phyloP scores from a whole-genome alignment of 371 early-diverging fungal species.

The Rhizomucor miehei region DNA sequence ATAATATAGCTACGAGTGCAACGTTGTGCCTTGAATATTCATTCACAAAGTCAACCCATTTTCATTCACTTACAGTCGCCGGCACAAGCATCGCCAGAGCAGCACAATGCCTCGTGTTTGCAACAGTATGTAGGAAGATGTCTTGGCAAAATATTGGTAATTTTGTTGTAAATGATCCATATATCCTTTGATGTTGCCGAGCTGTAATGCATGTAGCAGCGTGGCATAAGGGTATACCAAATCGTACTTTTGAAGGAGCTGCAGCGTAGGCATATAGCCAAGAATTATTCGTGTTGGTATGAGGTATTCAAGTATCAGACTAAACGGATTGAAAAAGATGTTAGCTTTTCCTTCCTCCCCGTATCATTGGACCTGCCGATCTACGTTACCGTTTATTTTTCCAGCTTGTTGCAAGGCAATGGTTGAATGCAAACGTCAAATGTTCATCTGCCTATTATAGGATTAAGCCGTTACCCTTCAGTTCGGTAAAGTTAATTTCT shows the following conservation, averaged over 20 bases:
- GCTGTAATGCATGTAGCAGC: conserved; percentile 20
- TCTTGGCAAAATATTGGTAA: conserved; percentile 25
- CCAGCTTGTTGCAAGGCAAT: conserved; percentile 28
- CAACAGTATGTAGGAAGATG: conserved; percentile 28
- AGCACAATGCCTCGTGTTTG: conserved; percentile 36
- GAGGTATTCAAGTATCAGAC: conserved; percentile 46
- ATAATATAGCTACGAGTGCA: not conserved
- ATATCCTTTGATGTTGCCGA: conserved; percentile 31
- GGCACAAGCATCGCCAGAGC: conserved; percentile 37
- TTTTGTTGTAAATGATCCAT: conserved; percentile 25
- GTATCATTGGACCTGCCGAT: too few species aligned
- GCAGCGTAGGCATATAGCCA: conserved; percentile 36
- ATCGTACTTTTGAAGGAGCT: conserved; percentile 34
- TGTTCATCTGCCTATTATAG: conserved; percentile 35
- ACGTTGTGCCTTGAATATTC: not conserved
- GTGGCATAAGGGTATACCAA: conserved; percentile 21
- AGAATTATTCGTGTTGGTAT: conserved; percentile 53
- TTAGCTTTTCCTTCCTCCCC: conserved; percentile 4
- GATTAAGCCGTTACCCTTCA: not conserved
- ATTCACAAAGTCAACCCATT: not conserved
- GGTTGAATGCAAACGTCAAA: conserved; percentile 48
- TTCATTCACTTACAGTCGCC: conserved; percentile 25
- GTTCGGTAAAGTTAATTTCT: not conserved
- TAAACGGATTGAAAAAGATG: not conserved
- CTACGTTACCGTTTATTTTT: conserved; percentile 37